Evolutionary conservation across 2,329 filamentous ascomycete genomes (phyloP).

Genomic region (Aspergillus luchuensis): DNA sequence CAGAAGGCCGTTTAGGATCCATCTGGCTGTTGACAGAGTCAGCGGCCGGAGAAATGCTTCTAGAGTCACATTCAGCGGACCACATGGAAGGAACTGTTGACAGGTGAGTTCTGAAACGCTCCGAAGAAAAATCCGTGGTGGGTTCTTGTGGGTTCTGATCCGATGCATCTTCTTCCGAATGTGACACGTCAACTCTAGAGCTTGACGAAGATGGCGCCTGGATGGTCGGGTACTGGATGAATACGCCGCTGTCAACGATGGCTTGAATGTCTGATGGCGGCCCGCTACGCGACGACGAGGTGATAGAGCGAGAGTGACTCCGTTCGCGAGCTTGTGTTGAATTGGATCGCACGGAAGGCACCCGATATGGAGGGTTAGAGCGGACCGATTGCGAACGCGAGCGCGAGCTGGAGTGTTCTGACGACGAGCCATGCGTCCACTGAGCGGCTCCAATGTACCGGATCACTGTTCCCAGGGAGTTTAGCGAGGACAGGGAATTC

Average conservation of each 20-base stretch:
- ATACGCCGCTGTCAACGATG: slow-evolving; percentile 38
- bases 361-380: slow-evolving; percentile 43
- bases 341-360: slow-evolving; percentile 38
- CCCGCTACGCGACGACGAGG: slow-evolving; percentile 37
- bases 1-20: slow-evolving; percentile 27
- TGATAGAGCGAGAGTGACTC: slow-evolving; percentile 37
- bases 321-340: slow-evolving; percentile 32
- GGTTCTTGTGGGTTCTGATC: slow-evolving; percentile 29
- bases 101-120: slow-evolving; percentile 46
- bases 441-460: slow-evolving; percentile 38
- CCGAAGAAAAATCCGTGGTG: slow-evolving; percentile 36
- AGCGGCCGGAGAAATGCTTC: slow-evolving; percentile 27
- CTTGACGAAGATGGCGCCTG: slow-evolving; percentile 42
- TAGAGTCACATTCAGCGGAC: slow-evolving; percentile 38
- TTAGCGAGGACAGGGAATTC: slow-evolving; percentile 44
- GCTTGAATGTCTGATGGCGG: slow-evolving; percentile 41
- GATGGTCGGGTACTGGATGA: slow-evolving; percentile 43
- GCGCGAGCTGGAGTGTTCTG: slow-evolving; percentile 33
- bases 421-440: slow-evolving; percentile 38
- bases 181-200: slow-evolving; percentile 44
- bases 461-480: slow-evolving; percentile 45
- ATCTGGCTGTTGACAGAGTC: slow-evolving; percentile 24
- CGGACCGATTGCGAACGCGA: slow-evolving; percentile 40
- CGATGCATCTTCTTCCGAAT: slow-evolving; percentile 27
- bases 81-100: slow-evolving; percentile 50